Percentiles rank a stretch among this genome's conserved stretches.
These are phyloP conservation scores for Sarocladium brachiariae DNA, from an alignment of 2,329 filamentous ascomycete species.

Conservation along the genomic window DNA sequence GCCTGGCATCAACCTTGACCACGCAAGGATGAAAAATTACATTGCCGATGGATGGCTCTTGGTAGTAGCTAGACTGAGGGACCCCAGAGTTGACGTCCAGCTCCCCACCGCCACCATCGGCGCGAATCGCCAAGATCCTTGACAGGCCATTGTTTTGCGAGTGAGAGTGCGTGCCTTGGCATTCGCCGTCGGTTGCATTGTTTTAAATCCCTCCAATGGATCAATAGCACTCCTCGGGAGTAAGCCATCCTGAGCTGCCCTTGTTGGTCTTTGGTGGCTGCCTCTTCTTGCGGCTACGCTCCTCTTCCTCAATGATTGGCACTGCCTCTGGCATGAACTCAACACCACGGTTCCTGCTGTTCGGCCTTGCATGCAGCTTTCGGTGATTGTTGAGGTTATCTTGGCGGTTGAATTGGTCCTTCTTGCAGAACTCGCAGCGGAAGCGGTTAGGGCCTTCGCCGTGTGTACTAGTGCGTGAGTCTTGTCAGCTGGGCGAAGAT, in stretches of 20 bases:
- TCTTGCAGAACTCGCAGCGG: slow-evolving; percentile 35
- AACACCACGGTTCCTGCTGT: slow-evolving; percentile 31
- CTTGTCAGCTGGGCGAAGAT: slow-evolving; percentile 1
- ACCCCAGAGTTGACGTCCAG: not conserved
- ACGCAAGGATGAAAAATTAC: too few species aligned
- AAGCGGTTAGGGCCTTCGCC: slow-evolving; percentile 33
- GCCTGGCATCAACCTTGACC: too few species aligned
- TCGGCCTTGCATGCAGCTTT: slow-evolving; percentile 32
- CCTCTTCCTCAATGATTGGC: slow-evolving; percentile 32
- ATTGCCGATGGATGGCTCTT: too few species aligned
- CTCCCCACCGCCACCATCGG: slow-evolving; percentile 8
- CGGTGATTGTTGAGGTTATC: slow-evolving; percentile 37
- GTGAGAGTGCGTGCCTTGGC: too few species aligned
- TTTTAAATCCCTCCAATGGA: too few species aligned
- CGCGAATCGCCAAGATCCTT: not conserved
- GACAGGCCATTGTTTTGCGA: too few species aligned
- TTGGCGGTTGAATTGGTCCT: slow-evolving; percentile 34
- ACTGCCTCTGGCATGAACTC: slow-evolving; percentile 33
- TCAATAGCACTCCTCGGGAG: slow-evolving; percentile 7
- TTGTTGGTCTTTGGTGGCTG: slow-evolving; percentile 29
- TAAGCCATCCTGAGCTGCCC: slow-evolving; percentile 3
- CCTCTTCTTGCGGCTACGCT: slow-evolving; percentile 32
- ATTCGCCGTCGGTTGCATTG: too few species aligned
- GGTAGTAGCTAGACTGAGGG: too few species aligned
- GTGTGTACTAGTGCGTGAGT: slow-evolving; percentile 22